A percentile compares a stretch with the other conserved stretches of the same genome.
These are phyloP conservation scores for Schizochytrium sp. DNA, from an alignment of 108 stramenopile genomes.

Conservation along the genomic window DNA sequence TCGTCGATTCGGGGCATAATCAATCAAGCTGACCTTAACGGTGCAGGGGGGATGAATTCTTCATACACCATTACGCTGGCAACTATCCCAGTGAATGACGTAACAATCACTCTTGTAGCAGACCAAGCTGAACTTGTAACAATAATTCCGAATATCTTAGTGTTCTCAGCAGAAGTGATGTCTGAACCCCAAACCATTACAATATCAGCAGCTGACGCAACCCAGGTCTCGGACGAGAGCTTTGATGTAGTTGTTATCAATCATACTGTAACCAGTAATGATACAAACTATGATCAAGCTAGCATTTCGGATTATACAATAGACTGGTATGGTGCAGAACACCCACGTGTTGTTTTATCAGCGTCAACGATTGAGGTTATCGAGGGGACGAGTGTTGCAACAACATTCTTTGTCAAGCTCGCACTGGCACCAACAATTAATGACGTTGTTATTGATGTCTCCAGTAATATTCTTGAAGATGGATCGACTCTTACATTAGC, in stretches of 20 bases:
- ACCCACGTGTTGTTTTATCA: conserved; percentile 44
- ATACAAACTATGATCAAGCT: background rate
- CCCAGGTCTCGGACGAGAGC: background rate
- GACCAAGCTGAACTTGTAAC: background rate
- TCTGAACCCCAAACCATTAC: background rate
- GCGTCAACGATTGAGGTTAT: conserved; percentile 23
- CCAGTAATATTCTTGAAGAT: no score
- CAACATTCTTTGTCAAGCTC: conserved; percentile 19
- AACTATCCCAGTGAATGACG: background rate
- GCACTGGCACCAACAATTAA: no score
- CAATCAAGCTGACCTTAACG: background rate
- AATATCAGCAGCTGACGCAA: background rate
- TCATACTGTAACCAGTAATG: background rate
- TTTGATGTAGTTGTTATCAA: background rate
- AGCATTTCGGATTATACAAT: background rate
- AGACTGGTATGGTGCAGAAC: conserved; percentile 39
- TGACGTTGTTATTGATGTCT: no score
- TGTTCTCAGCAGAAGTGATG: background rate
- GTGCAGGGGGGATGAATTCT: background rate
- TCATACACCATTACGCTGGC: background rate
- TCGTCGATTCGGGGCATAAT: background rate
- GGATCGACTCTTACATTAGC: no score
- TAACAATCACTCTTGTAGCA: background rate
- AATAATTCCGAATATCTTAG: background rate
- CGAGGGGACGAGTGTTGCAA: background rate